A percentile compares a stretch with the other conserved stretches of the same genome.
phyloP scores from a whole-genome alignment of 2,329 filamentous ascomycete species.

The Cyclaneusma minus region DNA sequence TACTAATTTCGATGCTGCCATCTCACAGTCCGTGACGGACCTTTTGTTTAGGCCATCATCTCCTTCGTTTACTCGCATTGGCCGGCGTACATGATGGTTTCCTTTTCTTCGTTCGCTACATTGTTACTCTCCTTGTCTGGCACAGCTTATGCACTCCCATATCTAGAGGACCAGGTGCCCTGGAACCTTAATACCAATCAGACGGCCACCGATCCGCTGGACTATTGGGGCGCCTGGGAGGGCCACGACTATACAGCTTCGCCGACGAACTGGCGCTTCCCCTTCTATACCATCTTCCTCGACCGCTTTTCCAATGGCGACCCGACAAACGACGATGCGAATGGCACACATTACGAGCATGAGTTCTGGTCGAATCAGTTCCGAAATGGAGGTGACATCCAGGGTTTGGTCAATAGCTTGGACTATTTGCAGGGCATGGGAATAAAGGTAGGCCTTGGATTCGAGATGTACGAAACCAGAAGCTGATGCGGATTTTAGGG shows the following conservation, averaged over 20 bases:
- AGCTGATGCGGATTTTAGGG: slow-evolving; percentile 21
- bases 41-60: slow-evolving; percentile 1
- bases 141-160: slow-evolving; percentile 17
- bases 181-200: slow-evolving; percentile 48
- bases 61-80: slow-evolving; percentile 1
- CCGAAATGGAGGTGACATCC: slow-evolving; percentile 45
- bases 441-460: slow-evolving; percentile 29
- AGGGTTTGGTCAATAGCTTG: slow-evolving; percentile 39
- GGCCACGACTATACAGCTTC: slow-evolving; percentile 35
- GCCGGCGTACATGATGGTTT: slow-evolving; percentile 2
- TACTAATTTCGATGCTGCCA: slow-evolving; percentile 2
- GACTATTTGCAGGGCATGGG: slow-evolving; percentile 52
- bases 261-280: slow-evolving; percentile 47
- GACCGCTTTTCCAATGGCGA: slow-evolving; percentile 51
- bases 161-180: slow-evolving; percentile 30
- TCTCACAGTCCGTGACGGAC: slow-evolving; percentile 1
- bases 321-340: slow-evolving; percentile 46
- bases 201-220: slow-evolving; percentile 34
- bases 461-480: background rate
- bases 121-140: slow-evolving; percentile 1
- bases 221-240: slow-evolving; percentile 42
- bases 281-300: slow-evolving; percentile 48
- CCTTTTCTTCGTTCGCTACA: background rate
- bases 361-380: slow-evolving; percentile 44
- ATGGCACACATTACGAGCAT: slow-evolving; percentile 43